A percentile compares a stretch with the other conserved stretches of the same genome.
phyloP scores from a whole-genome alignment of 768 basidiomycete genomes.

The Calvatia gigantea region DNA sequence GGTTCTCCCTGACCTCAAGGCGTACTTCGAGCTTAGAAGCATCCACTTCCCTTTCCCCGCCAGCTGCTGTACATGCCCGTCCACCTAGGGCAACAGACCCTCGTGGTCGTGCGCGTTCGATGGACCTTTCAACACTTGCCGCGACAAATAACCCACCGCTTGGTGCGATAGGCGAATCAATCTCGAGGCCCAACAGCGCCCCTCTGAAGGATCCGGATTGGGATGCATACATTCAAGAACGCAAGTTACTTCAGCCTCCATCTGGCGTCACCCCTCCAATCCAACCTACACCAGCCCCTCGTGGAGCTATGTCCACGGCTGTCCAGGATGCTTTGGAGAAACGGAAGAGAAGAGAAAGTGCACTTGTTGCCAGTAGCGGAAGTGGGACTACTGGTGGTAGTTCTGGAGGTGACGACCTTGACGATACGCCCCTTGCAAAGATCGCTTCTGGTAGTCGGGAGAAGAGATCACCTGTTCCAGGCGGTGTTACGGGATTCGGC shows the following conservation, averaged over 20 bases:
- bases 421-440: slow-evolving; percentile 15
- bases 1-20: slow-evolving; percentile 62
- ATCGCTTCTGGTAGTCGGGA: slow-evolving; percentile 10
- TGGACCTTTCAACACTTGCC: slow-evolving; percentile 52
- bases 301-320: slow-evolving; percentile 61
- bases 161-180: slow-evolving; percentile 43
- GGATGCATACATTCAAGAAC: slow-evolving; percentile 83
- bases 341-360: slow-evolving; percentile 71
- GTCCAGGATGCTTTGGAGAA: slow-evolving; percentile 72
- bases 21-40: slow-evolving; percentile 70
- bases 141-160: slow-evolving; percentile 26
- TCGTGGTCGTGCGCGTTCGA: slow-evolving; percentile 64
- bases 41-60: slow-evolving; percentile 40
- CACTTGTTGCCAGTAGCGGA: slow-evolving; percentile 37
- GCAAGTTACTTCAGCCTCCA: slow-evolving; percentile 82
- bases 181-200: slow-evolving; percentile 67
- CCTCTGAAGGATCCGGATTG: slow-evolving; percentile 79
- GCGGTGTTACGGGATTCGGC: slow-evolving; percentile 8
- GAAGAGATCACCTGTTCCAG: neutral
- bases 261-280: slow-evolving; percentile 80
- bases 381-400: slow-evolving; percentile 13
- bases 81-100: slow-evolving; percentile 70
- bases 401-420: slow-evolving; percentile 13
- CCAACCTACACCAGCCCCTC: slow-evolving; percentile 45
- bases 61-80: slow-evolving; percentile 53